Conservation (phyloP, 768 basidiomycete genomes). For the Suillus fuscotomentosus region DNA sequence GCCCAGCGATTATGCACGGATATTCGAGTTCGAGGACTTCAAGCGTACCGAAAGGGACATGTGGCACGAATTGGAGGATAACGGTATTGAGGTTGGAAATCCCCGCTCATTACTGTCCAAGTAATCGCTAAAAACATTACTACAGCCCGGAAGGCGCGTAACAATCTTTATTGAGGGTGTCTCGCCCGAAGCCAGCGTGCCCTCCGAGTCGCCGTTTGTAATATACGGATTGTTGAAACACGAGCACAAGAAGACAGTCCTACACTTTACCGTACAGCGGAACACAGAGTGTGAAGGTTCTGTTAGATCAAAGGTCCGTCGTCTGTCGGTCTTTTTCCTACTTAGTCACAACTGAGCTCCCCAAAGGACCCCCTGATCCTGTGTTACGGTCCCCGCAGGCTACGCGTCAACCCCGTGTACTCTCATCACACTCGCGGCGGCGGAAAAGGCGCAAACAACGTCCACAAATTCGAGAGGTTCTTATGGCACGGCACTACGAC, state of each 20-base stretch:
- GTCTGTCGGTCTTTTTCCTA: background rate
- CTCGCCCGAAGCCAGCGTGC: constrained; percentile 54
- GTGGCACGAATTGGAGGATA: constrained; percentile 62
- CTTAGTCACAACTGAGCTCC: background rate
- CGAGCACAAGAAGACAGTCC: constrained; percentile 92
- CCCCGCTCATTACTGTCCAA: background rate
- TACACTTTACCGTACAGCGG: constrained; percentile 90
- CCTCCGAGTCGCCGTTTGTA: constrained; percentile 46
- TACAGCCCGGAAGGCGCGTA: constrained; percentile 79
- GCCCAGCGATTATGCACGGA: constrained; percentile 89
- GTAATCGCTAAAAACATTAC: background rate
- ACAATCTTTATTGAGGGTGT: constrained; percentile 75
- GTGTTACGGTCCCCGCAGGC: constrained; percentile 84
- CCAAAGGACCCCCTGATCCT: constrained; percentile 81
- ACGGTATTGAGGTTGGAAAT: constrained; percentile 65
- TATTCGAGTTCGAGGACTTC: constrained; percentile 97
- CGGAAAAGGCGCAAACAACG: constrained; percentile 91
- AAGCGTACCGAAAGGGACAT: constrained; percentile 78
- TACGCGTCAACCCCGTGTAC: constrained; percentile 84
- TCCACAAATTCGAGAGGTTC: constrained; percentile 94
- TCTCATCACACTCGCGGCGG: constrained; percentile 91
- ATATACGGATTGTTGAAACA: constrained; percentile 87
- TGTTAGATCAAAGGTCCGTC: constrained; percentile 82
- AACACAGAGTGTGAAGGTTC: constrained; percentile 92
- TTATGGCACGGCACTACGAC: constrained; percentile 77